phyloP scores from a whole-genome alignment of 2,329 filamentous ascomycete species.

The Setomelanomma holmii region DNA sequence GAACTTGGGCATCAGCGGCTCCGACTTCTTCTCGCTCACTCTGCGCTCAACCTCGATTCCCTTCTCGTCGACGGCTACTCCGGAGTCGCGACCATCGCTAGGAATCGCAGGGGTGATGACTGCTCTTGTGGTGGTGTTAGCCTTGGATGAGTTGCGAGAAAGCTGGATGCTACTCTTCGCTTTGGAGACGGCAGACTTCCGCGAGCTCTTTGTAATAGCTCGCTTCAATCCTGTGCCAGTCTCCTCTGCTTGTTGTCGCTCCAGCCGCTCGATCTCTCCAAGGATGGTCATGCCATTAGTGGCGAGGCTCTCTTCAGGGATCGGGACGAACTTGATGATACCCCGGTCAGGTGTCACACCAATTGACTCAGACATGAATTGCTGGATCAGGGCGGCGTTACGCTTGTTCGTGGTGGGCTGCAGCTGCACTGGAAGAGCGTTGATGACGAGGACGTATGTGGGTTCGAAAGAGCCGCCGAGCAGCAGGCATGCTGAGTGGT shows the following conservation, averaged over 20 bases:
- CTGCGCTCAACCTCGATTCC: conserved; percentile 24
- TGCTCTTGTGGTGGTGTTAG: conserved; percentile 33
- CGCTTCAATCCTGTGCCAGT: conserved; percentile 52
- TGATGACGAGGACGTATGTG: conserved; percentile 79
- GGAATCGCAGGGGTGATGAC: conserved; percentile 40
- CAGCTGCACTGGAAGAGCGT: conserved; percentile 71
- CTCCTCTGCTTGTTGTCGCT: conserved; percentile 53
- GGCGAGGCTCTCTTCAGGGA: conserved; percentile 75
- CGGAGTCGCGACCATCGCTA: conserved; percentile 46
- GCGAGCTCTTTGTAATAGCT: conserved; percentile 48
- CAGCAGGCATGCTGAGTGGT: conserved; percentile 76
- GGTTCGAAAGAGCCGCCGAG: conserved; percentile 79
- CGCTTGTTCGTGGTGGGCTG: conserved; percentile 79
- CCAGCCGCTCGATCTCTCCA: conserved; percentile 69
- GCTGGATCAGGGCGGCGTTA: conserved; percentile 78
- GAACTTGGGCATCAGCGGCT: conserved; percentile 29
- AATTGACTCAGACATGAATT: conserved; percentile 74
- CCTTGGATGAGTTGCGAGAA: conserved; percentile 41
- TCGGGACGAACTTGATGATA: conserved; percentile 73
- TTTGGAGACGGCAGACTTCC: conserved; percentile 41
- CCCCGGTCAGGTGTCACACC: conserved; percentile 72
- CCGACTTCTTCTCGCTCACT: conserved; percentile 30
- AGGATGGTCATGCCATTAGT: conserved; percentile 73
- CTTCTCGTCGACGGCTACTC: conserved; percentile 41
- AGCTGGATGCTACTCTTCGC: conserved; percentile 48